These are phyloP conservation scores for Nigrospora sphaerica DNA, from an alignment of 2,329 filamentous ascomycete genomes.

Conservation along the genomic window DNA sequence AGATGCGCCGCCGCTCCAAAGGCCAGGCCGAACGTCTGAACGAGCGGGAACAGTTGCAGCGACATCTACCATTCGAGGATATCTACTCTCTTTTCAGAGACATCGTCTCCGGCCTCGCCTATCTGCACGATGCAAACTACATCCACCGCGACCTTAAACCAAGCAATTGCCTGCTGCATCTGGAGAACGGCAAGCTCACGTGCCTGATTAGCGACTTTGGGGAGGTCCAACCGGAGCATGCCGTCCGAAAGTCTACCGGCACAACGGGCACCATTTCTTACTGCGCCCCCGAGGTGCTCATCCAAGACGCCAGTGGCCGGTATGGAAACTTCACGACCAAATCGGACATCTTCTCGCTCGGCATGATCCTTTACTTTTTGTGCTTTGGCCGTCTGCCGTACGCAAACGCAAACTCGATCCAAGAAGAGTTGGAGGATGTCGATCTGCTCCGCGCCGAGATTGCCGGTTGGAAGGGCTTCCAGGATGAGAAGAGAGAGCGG, in stretches of 20 bases:
- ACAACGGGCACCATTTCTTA: constrained; percentile 96
- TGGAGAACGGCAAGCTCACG: constrained; percentile 60
- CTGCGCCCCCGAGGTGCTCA: constrained; percentile 89
- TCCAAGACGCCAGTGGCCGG: constrained; percentile 57
- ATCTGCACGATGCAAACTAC: constrained; percentile 85
- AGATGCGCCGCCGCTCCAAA: constrained; percentile 74
- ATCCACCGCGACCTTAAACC: constrained; percentile 96
- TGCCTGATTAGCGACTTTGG: constrained; percentile 97
- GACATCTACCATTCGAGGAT: constrained; percentile 66
- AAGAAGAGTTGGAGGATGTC: constrained; percentile 89
- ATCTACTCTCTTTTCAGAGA: constrained; percentile 97
- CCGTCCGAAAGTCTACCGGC: constrained; percentile 78
- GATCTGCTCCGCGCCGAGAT: constrained; percentile 83
- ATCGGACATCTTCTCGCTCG: constrained; percentile 95
- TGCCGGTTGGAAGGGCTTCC: constrained; percentile 77
- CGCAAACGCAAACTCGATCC: constrained; percentile 69
- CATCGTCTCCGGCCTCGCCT: constrained; percentile 84
- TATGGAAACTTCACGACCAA: constrained; percentile 95
- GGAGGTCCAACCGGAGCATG: constrained; percentile 83
- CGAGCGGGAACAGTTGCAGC: constrained; percentile 33
- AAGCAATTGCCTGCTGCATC: constrained; percentile 86
- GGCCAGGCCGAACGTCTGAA: constrained; percentile 61
- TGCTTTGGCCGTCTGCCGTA: constrained; percentile 91
- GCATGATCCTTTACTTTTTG: constrained; percentile 98
- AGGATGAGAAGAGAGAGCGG: constrained; percentile 65